Conservation (phyloP, 768 basidiomycete genomes). For the Glaciozyma antarctica region DNA sequence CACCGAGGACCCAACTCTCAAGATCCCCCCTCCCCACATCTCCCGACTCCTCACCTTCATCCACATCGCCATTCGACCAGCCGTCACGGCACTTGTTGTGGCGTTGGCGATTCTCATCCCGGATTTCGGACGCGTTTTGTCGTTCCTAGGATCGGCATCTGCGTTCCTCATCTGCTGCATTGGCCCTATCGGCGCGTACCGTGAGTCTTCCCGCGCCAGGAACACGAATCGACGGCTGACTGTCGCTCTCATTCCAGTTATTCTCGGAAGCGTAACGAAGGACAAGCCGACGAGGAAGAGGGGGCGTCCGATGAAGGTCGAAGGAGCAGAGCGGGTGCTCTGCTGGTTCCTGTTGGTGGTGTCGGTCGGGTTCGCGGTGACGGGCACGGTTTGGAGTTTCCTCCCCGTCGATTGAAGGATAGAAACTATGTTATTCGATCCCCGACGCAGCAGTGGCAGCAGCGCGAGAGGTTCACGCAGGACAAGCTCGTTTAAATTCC, state of each 20-base stretch:
- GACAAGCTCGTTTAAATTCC: too few species aligned
- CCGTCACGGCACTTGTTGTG: conserved; percentile 10
- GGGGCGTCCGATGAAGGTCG: not conserved
- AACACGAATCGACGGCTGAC: not conserved
- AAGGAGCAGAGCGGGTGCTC: not conserved
- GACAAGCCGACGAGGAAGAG: conserved; percentile 7
- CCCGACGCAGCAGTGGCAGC: too few species aligned
- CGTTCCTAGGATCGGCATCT: conserved; percentile 81
- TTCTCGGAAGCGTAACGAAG: not conserved
- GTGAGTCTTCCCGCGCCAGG: not conserved
- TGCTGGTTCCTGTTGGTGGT: conserved; percentile 8
- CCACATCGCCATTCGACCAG: not conserved
- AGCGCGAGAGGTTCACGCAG: too few species aligned
- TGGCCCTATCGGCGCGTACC: conserved; percentile 67
- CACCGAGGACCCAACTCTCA: not conserved
- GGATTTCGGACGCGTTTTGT: conserved; percentile 28
- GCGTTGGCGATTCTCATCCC: conserved; percentile 23
- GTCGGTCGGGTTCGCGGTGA: not conserved
- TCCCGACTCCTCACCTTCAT: not conserved
- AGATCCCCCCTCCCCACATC: not conserved
- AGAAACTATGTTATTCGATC: too few species aligned
- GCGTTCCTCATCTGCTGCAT: conserved; percentile 67
- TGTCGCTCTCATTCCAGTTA: not conserved
- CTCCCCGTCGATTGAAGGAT: conserved; percentile 3
- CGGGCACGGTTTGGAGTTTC: conserved; percentile 13